Evolutionary conservation across 305 asterid species (phyloP).

Genomic region (Fraxinus albicans): DNA sequence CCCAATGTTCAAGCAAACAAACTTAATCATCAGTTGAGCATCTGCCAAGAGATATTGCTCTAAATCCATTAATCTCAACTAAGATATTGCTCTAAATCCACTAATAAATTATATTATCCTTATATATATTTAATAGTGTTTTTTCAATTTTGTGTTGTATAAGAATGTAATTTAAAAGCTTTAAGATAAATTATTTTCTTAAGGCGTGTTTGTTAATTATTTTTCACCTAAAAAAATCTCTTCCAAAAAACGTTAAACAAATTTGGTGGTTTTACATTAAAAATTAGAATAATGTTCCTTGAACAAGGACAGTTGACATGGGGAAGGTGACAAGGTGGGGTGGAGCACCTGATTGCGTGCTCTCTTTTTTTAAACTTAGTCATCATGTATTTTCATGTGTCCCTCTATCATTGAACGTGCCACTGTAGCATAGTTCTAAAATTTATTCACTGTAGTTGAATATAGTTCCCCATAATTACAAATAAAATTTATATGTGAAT

Average conservation of each 20-base stretch:
- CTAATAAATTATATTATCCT: too few species aligned
- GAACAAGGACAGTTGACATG: background rate
- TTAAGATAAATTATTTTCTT: background rate
- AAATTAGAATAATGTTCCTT: background rate
- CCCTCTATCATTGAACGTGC: too few species aligned
- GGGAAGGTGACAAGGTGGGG: background rate
- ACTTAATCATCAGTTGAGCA: too few species aligned
- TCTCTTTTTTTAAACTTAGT: too few species aligned
- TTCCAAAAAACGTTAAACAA: background rate
- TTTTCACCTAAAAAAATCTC: background rate
- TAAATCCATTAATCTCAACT: too few species aligned
- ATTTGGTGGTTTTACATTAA: background rate
- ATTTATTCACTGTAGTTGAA: background rate
- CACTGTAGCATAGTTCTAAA: too few species aligned
- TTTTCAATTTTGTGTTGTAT: background rate
- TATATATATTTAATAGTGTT: background rate
- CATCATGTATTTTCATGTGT: too few species aligned
- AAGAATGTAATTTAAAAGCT: background rate
- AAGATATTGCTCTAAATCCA: too few species aligned
- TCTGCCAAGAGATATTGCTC: too few species aligned
- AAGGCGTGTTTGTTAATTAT: background rate
- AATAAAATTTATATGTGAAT: background rate
- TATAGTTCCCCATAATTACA: background rate
- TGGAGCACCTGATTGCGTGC: background rate
- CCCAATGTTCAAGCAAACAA: too few species aligned